Base-by-base conservation (phyloP, 2,329 filamentous ascomycete genomes). In the Colletotrichum endophyticum region DNA sequence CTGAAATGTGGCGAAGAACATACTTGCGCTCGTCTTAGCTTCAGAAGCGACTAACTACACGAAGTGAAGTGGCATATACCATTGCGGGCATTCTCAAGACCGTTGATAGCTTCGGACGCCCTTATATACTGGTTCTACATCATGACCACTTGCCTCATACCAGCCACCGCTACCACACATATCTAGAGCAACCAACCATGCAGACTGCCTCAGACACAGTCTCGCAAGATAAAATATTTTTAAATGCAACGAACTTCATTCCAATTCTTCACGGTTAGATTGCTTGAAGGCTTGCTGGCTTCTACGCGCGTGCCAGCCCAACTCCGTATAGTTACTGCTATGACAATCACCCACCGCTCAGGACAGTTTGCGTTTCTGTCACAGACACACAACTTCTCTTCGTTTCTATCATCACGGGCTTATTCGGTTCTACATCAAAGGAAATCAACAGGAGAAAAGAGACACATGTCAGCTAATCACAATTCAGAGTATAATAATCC, bases 211-310 rank as follows among this genome's bases (percentile, higher is more conserved):
- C 0, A 44, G 19, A 44, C 15, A 36, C 8, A 19, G 39, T n/a
- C 9, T 44, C 1, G 9, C 1, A 6, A 12, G 11, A 11, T 6
- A 11, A n/a, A 44, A 44, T 19, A 1, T n/a, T n/a, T 44, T 19
- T 44, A 2, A 11, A 0, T n/a, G 8, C 3, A 0, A 44, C 8
- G 0, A 6, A 6, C 2, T 11, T 5, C 39, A 11, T n/a, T n/a
- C 2, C 16, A 2, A 0, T 44, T 19, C 5, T 44, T 3, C 36
- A 44, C 36, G 16, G 19, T 44, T 3, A 2, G 1, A 11, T 9
- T 44, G 16, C 36, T 12, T 32, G 28, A 28, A 28, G 28, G 7
- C 28, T 9, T 9, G 28, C 9, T 9, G 28, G 28, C 28, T 30
- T 9, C 30, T 30, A 30, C 30, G 9, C 2, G 9, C 8, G 8